phyloP scores from a whole-genome alignment of 1,284 basidiomycete genomes.

The Waitea zeae region DNA sequence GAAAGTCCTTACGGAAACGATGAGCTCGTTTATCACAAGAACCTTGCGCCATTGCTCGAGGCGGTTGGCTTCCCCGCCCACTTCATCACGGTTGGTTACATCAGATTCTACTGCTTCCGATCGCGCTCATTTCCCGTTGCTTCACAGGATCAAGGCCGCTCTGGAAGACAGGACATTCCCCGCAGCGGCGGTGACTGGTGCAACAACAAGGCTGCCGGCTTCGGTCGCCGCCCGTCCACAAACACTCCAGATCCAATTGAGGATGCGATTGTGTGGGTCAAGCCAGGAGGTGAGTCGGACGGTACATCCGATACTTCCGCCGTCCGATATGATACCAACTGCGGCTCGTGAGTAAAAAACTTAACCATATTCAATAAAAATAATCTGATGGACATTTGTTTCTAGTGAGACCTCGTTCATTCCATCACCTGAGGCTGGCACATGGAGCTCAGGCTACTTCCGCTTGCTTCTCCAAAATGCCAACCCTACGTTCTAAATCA shows the following conservation, averaged over 20 bases:
- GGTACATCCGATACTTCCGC: slow-evolving; percentile 32
- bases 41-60: slow-evolving; percentile 22
- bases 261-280: slow-evolving; percentile 38
- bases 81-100: slow-evolving; percentile 38
- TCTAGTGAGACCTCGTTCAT: no score
- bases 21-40: slow-evolving; percentile 26
- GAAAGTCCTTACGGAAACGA: slow-evolving; percentile 29
- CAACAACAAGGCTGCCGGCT: slow-evolving; percentile 34
- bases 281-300: slow-evolving; percentile 40
- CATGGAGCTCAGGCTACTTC: no score
- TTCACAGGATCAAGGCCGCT: slow-evolving; percentile 37
- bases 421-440: no score
- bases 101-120: no score
- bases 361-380: no score
- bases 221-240: slow-evolving; percentile 29
- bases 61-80: slow-evolving; percentile 28
- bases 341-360: no score
- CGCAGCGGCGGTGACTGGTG: slow-evolving; percentile 25
- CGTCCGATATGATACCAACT: slow-evolving; percentile 29
- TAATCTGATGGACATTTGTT: no score
- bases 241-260: slow-evolving; percentile 28
- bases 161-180: slow-evolving; percentile 33
- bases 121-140: no score
- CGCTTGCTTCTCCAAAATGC: no score
- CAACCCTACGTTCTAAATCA: no score